A percentile compares a stretch with the other conserved stretches of the same genome.
phyloP scores from a whole-genome alignment of 768 basidiomycete genomes.

The Pisolithus sp. region DNA sequence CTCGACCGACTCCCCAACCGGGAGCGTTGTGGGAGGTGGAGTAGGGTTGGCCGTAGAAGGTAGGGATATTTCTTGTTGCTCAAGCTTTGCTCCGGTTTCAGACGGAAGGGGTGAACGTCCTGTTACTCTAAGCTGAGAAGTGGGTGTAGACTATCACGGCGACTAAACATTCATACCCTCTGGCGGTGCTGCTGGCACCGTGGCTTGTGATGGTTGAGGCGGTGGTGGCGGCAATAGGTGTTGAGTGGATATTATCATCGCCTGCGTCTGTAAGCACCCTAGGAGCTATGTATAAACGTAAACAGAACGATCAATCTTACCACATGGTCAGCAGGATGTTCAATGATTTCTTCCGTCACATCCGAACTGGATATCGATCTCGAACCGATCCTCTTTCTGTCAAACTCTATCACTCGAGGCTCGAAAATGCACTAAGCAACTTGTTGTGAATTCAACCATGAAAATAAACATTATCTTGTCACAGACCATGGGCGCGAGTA shows the following conservation, averaged over 20 bases:
- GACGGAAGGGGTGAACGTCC: constrained; percentile 17
- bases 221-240: constrained; percentile 51
- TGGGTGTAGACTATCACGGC: neutral
- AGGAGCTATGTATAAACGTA: constrained; percentile 3
- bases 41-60: constrained; percentile 28
- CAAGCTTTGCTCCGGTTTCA: constrained; percentile 25
- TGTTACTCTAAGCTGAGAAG: neutral
- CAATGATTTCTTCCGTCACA: constrained; percentile 71
- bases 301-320: constrained; percentile 23
- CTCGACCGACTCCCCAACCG: constrained; percentile 11
- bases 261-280: constrained; percentile 55
- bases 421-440: constrained; percentile 77
- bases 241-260: constrained; percentile 87
- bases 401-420: constrained; percentile 87
- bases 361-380: constrained; percentile 46
- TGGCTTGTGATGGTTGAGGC: constrained; percentile 17
- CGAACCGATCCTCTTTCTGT: constrained; percentile 56
- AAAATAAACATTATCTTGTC: neutral
- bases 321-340: constrained; percentile 46
- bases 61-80: constrained; percentile 30
- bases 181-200: constrained; percentile 19
- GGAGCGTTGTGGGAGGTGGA: constrained; percentile 17
- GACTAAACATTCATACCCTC: constrained; percentile 16
- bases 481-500: constrained; percentile 89
- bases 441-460: neutral